Base-by-base conservation (phyloP, 116 monocot genomes). In the Phalaenopsis hybrid region DNA sequence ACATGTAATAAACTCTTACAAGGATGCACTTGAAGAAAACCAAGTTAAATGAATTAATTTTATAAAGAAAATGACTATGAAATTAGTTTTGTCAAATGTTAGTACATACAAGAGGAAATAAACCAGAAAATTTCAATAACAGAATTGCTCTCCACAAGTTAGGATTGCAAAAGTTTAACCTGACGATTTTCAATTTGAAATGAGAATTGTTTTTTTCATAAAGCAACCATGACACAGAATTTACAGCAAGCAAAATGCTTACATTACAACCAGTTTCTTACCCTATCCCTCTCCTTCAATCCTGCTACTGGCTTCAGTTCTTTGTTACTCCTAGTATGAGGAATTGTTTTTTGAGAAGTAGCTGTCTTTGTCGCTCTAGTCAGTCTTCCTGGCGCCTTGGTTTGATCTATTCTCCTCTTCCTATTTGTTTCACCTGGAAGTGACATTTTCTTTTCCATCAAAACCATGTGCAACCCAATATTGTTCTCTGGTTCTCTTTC, bases 401-500 rank as follows among this genome's bases (percentile, higher is more conserved):
- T 37, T 8, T 83, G 81, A 85, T 91, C 92, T 57, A 90, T 83
- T 75, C 80, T 92, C 82, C 84, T 84, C 5, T n/a, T 23, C 72
- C 79, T 88, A n/a, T 69, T 82, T n/a, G 44, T 55, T 70, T 90
- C 90, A 80, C 23, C 76, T 33, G 79, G 57, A 63, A 73, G 37
- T 2, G 37, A 61, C 79, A 81, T 90, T 81, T 88, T 93, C 84
- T 86, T 91, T 12, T 52, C 59, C 10, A 67, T 49, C 2, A 51
- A 79, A 44, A 44, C 49, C 51, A 80, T 67, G 13, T 81, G 58
- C 15, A 51, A 33, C 7, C 25, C 51, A 28, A 57, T 8, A 23
- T 20, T 28, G 82, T 93, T 92, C 88, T 92, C 94, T 6, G 21
- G 28, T 31, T 82, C 87, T 80, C 94, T 81, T 79, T 87, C 89